Percentiles rank a stretch among this genome's conserved stretches.
Conservation (phyloP, 768 basidiomycete species). For the Suillus americanus region DNA sequence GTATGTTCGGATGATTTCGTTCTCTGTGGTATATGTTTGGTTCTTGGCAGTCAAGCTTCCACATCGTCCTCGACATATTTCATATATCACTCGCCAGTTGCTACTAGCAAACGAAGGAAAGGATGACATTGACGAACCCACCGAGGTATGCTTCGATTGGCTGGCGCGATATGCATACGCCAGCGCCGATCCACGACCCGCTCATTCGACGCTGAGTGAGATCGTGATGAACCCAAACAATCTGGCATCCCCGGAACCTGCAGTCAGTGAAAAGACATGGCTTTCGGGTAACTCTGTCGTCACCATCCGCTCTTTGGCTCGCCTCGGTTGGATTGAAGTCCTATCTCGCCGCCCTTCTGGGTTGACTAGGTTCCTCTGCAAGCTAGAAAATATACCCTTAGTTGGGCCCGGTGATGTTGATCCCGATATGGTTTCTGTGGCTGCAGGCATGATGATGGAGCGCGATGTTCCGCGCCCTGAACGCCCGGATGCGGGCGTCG, state of each 20-base stretch:
- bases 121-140: conserved; percentile 76
- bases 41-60: conserved; percentile 84
- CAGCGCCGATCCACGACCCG: conserved; percentile 89
- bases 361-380: conserved; percentile 78
- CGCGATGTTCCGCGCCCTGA: conserved; percentile 41
- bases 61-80: conserved; percentile 78
- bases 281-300: conserved; percentile 80
- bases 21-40: conserved; percentile 92
- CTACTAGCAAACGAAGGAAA: conserved; percentile 81
- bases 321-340: conserved; percentile 88
- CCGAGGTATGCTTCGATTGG: conserved; percentile 98
- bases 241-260: conserved; percentile 35
- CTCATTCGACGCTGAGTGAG: conserved; percentile 74
- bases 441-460: conserved; percentile 74
- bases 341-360: conserved; percentile 86
- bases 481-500: conserved; percentile 20
- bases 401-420: conserved; percentile 82
- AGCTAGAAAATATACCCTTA: conserved; percentile 86
- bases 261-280: conserved; percentile 74
- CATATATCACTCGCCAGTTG: conserved; percentile 84
- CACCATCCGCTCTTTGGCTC: conserved; percentile 71
- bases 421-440: conserved; percentile 71
- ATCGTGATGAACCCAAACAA: conserved; percentile 65
- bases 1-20: conserved; percentile 87
- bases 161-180: conserved; percentile 92